phyloP scores from a whole-genome alignment of 2,329 filamentous ascomycete genomes.

The Parascedosporium putredinis region DNA sequence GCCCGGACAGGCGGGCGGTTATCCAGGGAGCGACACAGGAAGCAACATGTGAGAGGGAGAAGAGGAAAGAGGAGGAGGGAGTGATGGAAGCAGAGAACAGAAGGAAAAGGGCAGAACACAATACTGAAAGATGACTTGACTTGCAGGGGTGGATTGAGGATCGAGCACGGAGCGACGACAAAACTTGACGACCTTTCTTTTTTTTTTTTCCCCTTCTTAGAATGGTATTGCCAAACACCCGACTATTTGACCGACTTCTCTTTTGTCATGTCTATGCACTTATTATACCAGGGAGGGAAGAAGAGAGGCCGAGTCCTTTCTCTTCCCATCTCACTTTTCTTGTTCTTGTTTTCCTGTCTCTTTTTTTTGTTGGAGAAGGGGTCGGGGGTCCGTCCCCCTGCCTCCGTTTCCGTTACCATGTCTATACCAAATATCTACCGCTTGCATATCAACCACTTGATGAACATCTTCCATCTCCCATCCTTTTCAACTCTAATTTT shows the following conservation, averaged over 20 bases:
- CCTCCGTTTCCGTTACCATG: too few relatives aligned
- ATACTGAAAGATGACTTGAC: too few relatives aligned
- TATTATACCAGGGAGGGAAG: conserved; percentile 2
- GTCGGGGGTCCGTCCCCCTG: too few relatives aligned
- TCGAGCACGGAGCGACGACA: background rate
- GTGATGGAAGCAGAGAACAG: too few relatives aligned
- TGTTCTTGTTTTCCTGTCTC: too few relatives aligned
- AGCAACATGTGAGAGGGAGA: conserved; percentile 3
- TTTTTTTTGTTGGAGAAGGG: too few relatives aligned
- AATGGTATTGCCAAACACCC: background rate
- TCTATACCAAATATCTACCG: background rate
- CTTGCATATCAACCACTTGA: too few relatives aligned
- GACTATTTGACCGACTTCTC: background rate
- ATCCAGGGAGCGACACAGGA: conserved; percentile 9
- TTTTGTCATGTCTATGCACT: conserved; percentile 1
- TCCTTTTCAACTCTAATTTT: too few relatives aligned
- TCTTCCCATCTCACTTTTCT: background rate
- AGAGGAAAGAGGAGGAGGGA: background rate
- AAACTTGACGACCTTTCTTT: background rate
- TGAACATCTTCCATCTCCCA: background rate
- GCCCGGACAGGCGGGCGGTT: conserved; percentile 8
- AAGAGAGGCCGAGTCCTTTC: background rate
- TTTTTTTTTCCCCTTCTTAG: background rate
- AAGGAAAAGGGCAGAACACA: too few relatives aligned
- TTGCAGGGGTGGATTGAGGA: too few relatives aligned